phyloP scores from a whole-genome alignment of 306 rosid species.

The Myrica gale region DNA sequence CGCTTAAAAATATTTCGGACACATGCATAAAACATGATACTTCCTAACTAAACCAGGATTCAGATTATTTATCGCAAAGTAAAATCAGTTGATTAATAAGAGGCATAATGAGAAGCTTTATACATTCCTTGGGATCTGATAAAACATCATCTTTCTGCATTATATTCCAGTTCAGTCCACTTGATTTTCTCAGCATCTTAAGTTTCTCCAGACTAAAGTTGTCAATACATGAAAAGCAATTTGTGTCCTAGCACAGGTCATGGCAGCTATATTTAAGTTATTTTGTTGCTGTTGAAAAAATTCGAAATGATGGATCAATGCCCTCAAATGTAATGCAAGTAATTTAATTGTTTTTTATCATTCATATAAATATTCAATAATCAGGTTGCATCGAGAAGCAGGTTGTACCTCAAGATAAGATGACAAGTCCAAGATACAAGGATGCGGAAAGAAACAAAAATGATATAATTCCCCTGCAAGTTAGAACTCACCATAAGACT shows the following conservation, averaged over 20 bases:
- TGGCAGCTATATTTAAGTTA: neutral
- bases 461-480: conserved; percentile 57
- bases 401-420: conserved; percentile 52
- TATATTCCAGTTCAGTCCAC: neutral
- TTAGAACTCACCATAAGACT: neutral
- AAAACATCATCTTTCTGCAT: neutral
- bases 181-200: neutral
- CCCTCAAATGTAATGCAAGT: conserved; percentile 8
- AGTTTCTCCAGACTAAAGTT: neutral
- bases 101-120: neutral
- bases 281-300: neutral
- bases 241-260: neutral
- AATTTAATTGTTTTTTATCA: neutral
- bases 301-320: neutral
- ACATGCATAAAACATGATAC: neutral
- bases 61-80: neutral
- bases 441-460: conserved; percentile 41
- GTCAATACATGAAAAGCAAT: neutral
- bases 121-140: neutral
- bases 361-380: conserved; percentile 1
- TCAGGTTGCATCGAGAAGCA: neutral
- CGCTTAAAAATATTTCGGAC: neutral
- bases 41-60: neutral
- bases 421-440: conserved; percentile 51
- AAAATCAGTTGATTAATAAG: neutral